phyloP scores from a whole-genome alignment of 257 asterid species.

The Capsicum rhomboideum region DNA sequence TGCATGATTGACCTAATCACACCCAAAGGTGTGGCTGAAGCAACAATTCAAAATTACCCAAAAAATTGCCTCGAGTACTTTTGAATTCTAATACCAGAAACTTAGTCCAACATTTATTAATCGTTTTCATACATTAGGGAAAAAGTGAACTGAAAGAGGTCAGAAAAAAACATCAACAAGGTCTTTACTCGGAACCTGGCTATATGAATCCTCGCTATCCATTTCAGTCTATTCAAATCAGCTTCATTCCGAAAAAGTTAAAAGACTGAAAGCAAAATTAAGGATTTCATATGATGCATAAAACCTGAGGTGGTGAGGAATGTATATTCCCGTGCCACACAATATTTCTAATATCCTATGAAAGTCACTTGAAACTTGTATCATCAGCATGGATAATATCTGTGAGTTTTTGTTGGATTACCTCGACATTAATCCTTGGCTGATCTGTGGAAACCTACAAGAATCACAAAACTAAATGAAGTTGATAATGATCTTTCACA shows the following conservation, averaged over 20 bases:
- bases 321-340: background rate
- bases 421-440: background rate
- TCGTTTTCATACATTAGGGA: background rate
- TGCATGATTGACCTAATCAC: background rate
- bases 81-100: background rate
- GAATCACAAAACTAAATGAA: background rate
- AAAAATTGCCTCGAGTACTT: background rate
- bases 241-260: background rate
- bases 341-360: background rate
- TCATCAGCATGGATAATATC: background rate
- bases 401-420: background rate
- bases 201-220: background rate
- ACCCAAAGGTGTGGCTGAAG: background rate
- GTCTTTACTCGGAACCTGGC: background rate
- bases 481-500: background rate
- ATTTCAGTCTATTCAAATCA: background rate
- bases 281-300: background rate
- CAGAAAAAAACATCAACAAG: background rate
- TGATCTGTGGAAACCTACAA: conserved; percentile 4
- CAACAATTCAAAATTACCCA: background rate
- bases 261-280: background rate
- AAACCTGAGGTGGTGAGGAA: background rate
- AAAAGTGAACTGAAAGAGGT: background rate
- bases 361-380: background rate
- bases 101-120: background rate